Base-by-base conservation (phyloP, 768 basidiomycete species). In the Mycena amicta region DNA sequence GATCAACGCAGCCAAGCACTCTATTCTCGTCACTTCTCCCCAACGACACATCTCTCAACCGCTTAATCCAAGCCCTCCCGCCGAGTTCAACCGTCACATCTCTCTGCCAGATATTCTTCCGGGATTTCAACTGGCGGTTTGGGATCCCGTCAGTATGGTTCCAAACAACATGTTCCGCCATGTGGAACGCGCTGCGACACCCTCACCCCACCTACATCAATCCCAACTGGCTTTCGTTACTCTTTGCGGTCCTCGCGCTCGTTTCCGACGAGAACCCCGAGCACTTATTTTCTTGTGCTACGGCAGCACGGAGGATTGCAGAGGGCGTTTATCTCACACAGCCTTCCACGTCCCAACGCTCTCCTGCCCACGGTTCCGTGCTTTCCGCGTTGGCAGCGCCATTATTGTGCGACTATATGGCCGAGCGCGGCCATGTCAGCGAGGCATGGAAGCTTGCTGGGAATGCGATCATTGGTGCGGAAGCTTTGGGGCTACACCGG, bases 101-200 rank as follows among this genome's bases (percentile, higher is more conserved):
- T n/a, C 72, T 82, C 28, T 69, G 76, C 20, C 65, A 71, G 11
- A 62, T 66, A 16, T 84, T 77, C 67, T 82, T 85, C 68, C 59
- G 67, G 20, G 72, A 78, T 45, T 70, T 74, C 50, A 83, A 83
- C 57, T 82, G 80, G 80, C 76, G 78, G 23, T 82, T 77, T 52
- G 80, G 81, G 12, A 75, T 84, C 26, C 79, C 81, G 5, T 77
- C 81, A 62, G 64, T 70, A 22, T 83, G 80, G 80, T 81, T 83
- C 64, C 71, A 68, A 37, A 59, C 67, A n/a, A 71, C 76, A 2
- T 77, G 74, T 51, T 59, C 68, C 25, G 73, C 74, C 50, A 83
- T 82, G 82, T 83, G 79, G 81, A 67, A 59, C n/a, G 71, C 71
- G 30, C 54, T 83, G 22, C 72, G 75, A 37, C 68, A 73, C 49